Evolutionary conservation across 2,329 filamentous ascomycete species (phyloP), one percentile per base, ranked within the genome.

Genomic region (Coleophoma crateriformis): DNA sequence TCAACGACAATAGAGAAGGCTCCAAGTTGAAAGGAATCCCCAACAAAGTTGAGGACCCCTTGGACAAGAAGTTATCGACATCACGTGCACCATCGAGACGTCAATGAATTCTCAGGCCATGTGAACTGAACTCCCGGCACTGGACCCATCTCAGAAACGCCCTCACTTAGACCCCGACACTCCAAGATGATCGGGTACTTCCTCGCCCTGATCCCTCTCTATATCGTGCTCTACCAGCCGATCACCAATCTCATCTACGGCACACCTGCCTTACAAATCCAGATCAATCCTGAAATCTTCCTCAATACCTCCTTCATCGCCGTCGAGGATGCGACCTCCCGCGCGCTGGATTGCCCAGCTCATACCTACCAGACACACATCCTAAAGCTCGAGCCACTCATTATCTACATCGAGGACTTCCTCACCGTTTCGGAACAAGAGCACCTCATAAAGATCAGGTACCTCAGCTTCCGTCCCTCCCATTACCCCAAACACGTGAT

Each of bases 341-440:
- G 32, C 35, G 37, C 32, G 15, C 41, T 27, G 22, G 12, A 33
- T 2, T 66, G 63, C 48, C 54, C 60, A 7, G 14, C 53, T 6
- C 56, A 63, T 49, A 54, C 27, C 7, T 65, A 61, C 46, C 56
- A 57, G 13, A 64, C 75, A 2, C 74, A 78, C 56, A 65, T 84
- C 5, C 68, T 82, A 46, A 75, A 71, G 15, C 66, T 72, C 14
- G 71, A 74, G 41, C 80, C 80, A 3, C 61, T 84, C 52, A 68
- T 84, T 7, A 68, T 83, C 14, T 82, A 83, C 61, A 73, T 84
- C 43, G 76, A 80, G 58, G 67, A 70, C 34, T 83, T 82, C 59
- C 52, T 83, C 34, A 72, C 67, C 14, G 58, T 58, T 1, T 56
- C 63, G 1, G 79, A 83, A 61, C 69, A 70, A 12, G 62, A 69